phyloP scores from a whole-genome alignment of 768 basidiomycete species.

The Amanita polypyramis region DNA sequence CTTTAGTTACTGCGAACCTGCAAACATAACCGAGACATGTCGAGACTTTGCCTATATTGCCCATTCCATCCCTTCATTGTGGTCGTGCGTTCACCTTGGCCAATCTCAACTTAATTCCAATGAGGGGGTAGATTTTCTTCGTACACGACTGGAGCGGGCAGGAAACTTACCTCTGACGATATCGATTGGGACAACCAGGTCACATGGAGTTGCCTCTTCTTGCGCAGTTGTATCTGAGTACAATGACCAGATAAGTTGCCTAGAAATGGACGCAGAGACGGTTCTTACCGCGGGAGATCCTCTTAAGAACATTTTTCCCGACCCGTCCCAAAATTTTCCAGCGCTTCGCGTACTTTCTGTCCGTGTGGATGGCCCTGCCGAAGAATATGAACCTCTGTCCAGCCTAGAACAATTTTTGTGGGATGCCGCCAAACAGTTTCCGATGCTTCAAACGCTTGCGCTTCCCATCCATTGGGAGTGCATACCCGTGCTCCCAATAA shows the following conservation, averaged over 20 bases:
- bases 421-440: neutral
- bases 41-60: neutral
- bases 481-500: neutral
- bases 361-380: too few relatives aligned
- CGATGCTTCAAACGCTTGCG: neutral
- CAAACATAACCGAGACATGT: neutral
- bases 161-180: neutral
- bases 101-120: neutral
- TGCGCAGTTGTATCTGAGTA: neutral
- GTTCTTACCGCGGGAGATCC: neutral
- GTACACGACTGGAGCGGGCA: neutral
- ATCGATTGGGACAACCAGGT: neutral
- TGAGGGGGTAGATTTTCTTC: too few relatives aligned
- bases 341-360: neutral
- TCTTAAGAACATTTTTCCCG: neutral
- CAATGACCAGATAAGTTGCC: neutral
- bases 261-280: neutral
- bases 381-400: neutral
- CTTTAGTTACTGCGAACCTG: neutral
- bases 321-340: neutral
- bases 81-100: neutral
- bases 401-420: neutral
- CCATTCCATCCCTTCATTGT: neutral
- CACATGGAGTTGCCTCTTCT: neutral
- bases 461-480: neutral